Evolutionary conservation across 2,329 filamentous ascomycete species (phyloP), one percentile per base, ranked within the genome.

Genomic region (Cladorrhinum sp.): DNA sequence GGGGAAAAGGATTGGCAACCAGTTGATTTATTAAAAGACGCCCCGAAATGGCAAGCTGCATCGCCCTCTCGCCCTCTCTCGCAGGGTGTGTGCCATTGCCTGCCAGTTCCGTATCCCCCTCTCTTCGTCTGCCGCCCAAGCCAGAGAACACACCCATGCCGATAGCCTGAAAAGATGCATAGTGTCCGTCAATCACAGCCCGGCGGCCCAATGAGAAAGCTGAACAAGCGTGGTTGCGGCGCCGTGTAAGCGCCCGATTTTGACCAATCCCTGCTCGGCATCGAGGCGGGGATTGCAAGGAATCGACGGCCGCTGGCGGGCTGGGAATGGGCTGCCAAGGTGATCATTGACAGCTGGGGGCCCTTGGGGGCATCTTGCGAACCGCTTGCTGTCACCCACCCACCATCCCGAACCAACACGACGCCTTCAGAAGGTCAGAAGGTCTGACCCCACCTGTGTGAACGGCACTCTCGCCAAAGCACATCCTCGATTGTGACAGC

Each of bases 171-270:
- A 49, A 46, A 64, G 65, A 66, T 69, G 67, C 67, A 64, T 62
- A 64, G 63, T 62, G 66, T 55, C 65, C 57, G 64, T 60, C 65
- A 64, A 68, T 69, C 64, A 68, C 67, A 65, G 63, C 21, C 16
- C 26, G 14, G 48, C 36, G 36, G 59, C 59, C 68, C 69, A 71
- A 70, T 70, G 62, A 64, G 65, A 68, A 61, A 12, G 50, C 49
- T 46, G 57, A 57, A 42, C 24, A 28, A 48, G 50, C 49, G 55
- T 57, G 50, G 59, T 50, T 53, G 57, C 61, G 51, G 60, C 65
- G 61, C 59, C 58, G 62, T 64, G 61, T 71, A 71, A 70, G 69
- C 70, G 70, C 69, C 67, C 64, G 58, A 55, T 24, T 21, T 61
- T 57, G 59, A 33, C 66, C 65, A 68, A 63, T 66, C 65, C 33